A percentile compares a stretch with the other conserved stretches of the same genome.
phyloP scores from a whole-genome alignment of 1,139 yeast species.

The Diutina rugosa region DNA sequence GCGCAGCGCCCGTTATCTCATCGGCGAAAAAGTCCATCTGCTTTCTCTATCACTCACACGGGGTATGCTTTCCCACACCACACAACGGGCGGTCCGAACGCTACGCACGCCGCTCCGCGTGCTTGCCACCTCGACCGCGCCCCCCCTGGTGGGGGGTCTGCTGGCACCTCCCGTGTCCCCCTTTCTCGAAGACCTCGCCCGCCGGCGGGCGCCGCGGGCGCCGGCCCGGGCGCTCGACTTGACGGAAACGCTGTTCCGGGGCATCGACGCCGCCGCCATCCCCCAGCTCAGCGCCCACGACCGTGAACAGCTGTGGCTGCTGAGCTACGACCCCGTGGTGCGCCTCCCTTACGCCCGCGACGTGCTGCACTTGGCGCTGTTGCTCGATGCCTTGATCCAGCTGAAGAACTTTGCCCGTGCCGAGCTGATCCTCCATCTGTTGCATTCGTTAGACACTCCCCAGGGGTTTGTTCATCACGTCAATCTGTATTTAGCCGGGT shows the following conservation, averaged over 20 bases:
- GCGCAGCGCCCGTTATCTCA: background rate
- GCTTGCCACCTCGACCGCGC: background rate
- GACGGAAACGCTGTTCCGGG: background rate
- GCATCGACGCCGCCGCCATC: background rate
- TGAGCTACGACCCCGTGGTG: slow-evolving; percentile 29
- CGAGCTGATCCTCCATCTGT: slow-evolving; percentile 46
- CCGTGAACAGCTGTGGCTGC: slow-evolving; percentile 15
- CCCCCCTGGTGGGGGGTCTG: background rate
- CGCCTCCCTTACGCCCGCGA: slow-evolving; percentile 41
- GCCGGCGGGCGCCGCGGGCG: background rate
- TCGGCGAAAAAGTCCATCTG: background rate
- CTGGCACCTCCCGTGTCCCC: background rate
- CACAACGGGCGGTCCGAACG: background rate
- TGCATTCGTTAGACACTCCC: slow-evolving; percentile 27
- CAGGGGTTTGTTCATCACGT: slow-evolving; percentile 21
- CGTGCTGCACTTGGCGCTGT: slow-evolving; percentile 56
- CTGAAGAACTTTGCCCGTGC: slow-evolving; percentile 65
- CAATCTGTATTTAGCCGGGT: slow-evolving; percentile 25
- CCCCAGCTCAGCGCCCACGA: background rate
- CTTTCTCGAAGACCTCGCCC: background rate
- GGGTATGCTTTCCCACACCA: slow-evolving; percentile 1
- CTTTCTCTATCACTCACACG: background rate
- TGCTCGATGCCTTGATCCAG: slow-evolving; percentile 69
- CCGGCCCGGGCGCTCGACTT: background rate
- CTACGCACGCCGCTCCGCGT: background rate